phyloP scores from a whole-genome alignment of 2,329 filamentous ascomycete genomes.

The Fusarium sp. region DNA sequence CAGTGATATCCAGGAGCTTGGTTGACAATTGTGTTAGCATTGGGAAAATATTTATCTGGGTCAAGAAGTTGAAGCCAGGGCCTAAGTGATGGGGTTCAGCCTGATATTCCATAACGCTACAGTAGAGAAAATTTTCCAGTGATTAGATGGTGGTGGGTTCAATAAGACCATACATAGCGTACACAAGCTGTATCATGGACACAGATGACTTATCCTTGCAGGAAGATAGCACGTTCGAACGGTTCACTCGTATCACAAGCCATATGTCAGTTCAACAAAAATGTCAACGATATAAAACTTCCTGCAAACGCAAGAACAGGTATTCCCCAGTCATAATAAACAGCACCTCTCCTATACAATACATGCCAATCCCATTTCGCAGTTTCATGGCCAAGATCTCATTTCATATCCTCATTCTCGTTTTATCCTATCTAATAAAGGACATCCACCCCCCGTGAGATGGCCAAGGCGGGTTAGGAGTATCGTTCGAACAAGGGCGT shows the following conservation, averaged over 20 bases:
- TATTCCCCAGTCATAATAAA: conserved; percentile 8
- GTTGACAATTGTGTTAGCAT: neutral
- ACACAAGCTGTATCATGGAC: too few relatives aligned
- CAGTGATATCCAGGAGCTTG: too few relatives aligned
- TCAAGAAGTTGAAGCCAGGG: too few relatives aligned
- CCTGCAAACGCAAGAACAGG: neutral
- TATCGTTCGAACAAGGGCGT: conserved; percentile 27
- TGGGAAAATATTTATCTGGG: too few relatives aligned
- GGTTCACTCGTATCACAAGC: neutral
- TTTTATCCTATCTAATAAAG: conserved; percentile 27
- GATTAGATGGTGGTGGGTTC: neutral
- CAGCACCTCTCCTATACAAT: conserved; percentile 20
- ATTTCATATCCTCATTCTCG: conserved; percentile 22
- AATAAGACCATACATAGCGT: too few relatives aligned
- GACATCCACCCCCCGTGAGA: conserved; percentile 10
- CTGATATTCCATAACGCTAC: neutral
- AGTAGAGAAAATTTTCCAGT: neutral
- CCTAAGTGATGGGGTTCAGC: neutral
- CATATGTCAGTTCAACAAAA: neutral
- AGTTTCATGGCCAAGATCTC: conserved; percentile 26
- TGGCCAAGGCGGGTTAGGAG: conserved; percentile 1
- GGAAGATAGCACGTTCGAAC: neutral
- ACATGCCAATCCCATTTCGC: conserved; percentile 26
- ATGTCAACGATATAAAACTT: neutral
- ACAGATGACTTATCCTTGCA: too few relatives aligned